These are phyloP conservation scores for Cyberlindnera petersonii DNA, from an alignment of 805 yeast species.

Conservation along the genomic window DNA sequence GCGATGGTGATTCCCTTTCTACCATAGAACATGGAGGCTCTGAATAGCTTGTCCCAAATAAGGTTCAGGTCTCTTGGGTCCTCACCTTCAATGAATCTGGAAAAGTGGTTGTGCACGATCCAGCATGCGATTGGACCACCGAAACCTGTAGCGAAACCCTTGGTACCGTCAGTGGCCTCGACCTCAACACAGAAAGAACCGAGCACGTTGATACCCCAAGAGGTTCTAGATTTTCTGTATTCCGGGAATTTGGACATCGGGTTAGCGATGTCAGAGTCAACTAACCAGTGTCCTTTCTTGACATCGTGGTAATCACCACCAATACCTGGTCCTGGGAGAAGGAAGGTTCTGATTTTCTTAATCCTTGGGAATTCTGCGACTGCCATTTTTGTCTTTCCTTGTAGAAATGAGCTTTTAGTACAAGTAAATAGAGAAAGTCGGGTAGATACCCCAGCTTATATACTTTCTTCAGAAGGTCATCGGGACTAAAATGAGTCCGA, in stretches of 20 bases:
- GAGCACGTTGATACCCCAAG: constrained; percentile 49
- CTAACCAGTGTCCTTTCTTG: constrained; percentile 46
- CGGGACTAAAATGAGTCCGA: too few species aligned
- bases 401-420: neutral
- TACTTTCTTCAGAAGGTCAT: neutral
- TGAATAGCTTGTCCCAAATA: constrained; percentile 46
- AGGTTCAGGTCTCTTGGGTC: constrained; percentile 45
- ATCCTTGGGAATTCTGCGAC: constrained; percentile 39
- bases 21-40: constrained; percentile 49
- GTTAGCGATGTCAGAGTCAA: constrained; percentile 43
- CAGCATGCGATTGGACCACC: constrained; percentile 51
- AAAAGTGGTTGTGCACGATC: constrained; percentile 43
- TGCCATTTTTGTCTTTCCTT: constrained; percentile 16
- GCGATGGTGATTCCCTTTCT: constrained; percentile 48
- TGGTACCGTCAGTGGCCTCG: constrained; percentile 45
- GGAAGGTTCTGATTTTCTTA: constrained; percentile 39
- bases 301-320: constrained; percentile 53
- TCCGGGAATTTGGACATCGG: constrained; percentile 48
- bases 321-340: constrained; percentile 40
- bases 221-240: constrained; percentile 41
- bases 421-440: too few species aligned
- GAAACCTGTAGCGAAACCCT: constrained; percentile 48
- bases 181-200: constrained; percentile 48
- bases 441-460: too few species aligned
- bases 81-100: constrained; percentile 41